Base-by-base conservation (phyloP, 2,329 filamentous ascomycete species). In the Berkeleyomyces rouxiae region DNA sequence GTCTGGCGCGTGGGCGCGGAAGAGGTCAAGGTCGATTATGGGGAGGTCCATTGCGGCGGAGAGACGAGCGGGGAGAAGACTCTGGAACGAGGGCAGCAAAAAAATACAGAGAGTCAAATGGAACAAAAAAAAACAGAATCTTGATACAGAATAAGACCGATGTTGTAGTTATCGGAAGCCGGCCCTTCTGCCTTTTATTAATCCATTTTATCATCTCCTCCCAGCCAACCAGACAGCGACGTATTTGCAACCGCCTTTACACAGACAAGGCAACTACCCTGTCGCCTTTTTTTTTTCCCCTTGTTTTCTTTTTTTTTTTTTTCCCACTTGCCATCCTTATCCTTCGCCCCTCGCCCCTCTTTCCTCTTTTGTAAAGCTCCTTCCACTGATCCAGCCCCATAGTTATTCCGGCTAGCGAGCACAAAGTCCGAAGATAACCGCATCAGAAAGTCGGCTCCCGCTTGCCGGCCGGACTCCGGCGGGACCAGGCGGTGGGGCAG, bases 1-100 rank as follows among this genome's bases (percentile, higher is more conserved):
- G 67, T 74, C 71, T 47, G 70, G 70, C 0, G 76, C 70, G 31
- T 76, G 70, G 66, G 71, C 68, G 59, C 79, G 79, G 69, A 81
- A 84, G 67, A 80, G 66, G 70, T 84, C 80, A 42, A 84, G 78
- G 72, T 84, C 78, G 69, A 83, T 74, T 68, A 84, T 72, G 59
- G 81, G 81, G 60, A 84, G 76, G 66, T 83, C 77, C 81, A 84
- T 84, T 47, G 71, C 66, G 11, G 10, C 7, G 23, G 33, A 4
- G 46, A 9, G 7, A 7, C 37, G n/a, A 5, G 39, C 10, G 46
- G 36, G 49, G 49, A 3, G 3, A 33, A 7, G 31, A 55, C 13
- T 7, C 3, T 42, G 11, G 7, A 23, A 46, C 53, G 13, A 47
- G 57, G 7, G 23, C 36, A 42, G 36, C 4, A 39, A 43, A 16